Evolutionary conservation across 345 rosid species (phyloP), one percentile per base, ranked within the genome.

Genomic region (Hibiscus mutabilis): DNA sequence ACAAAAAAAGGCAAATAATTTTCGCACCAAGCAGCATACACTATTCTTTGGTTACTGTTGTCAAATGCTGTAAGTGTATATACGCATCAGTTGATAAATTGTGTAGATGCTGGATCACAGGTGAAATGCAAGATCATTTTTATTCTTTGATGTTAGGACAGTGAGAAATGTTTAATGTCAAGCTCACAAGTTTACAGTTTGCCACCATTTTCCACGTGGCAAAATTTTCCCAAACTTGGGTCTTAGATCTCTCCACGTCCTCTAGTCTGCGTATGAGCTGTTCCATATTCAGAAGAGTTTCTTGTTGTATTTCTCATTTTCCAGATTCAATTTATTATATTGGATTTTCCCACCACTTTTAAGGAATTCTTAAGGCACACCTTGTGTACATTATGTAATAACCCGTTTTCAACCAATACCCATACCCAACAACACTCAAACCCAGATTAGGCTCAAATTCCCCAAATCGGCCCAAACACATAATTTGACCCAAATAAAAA

Each of bases 1-100:
- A 57, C 66, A 77, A 88, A 84, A 74, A 94, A 94, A 90, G 82
- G 86, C 76, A 81, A 49, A 71, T 94, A 86, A 88, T 55, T 79
- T 79, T 57, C 51, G 59, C 60, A 40, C 27, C 58, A 33, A 16
- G 56, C 5, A 6, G 21, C 1, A 16, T 51, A 51, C 8, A 4
- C 56, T 51, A 51, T 51, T 51, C 56, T 51, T 51, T 51, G 52
- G 52, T 13, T 47, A 14, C 52, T 47, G 16, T 4, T 16, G n/a
- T 49, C 31, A 42, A 27, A 68, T 79, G 75, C 27, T 83, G 86
- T 83, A 78, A 62, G 46, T 47, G n/a, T 47, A 47, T 14, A 86
- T 83, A 75, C 79, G 51, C 62, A 42, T 73, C 49, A 25, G 68
- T 66, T 59, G n/a, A 67, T 60, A 77, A 78, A 71, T 73, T 84